A percentile compares a stretch with the other conserved stretches of the same genome.
phyloP scores from a whole-genome alignment of 306 rosid species.

The Trifolium pratense region DNA sequence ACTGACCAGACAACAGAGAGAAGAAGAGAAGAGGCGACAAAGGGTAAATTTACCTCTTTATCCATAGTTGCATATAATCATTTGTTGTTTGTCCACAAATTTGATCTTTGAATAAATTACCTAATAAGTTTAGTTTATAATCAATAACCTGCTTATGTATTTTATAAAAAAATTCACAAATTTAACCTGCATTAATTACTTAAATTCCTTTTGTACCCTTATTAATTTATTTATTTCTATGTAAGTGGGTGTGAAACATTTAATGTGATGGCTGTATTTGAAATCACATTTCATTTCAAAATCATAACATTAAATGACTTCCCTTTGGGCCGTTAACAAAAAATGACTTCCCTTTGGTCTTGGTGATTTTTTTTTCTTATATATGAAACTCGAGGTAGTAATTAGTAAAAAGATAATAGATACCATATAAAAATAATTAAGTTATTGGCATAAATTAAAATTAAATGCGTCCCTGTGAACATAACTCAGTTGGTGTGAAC shows the following conservation, averaged over 20 bases:
- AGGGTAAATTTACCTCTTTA: constrained; percentile 58
- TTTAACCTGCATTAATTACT: too few relatives aligned
- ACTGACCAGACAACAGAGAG: constrained; percentile 80
- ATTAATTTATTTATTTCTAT: background rate
- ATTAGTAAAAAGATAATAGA: background rate
- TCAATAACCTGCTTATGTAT: background rate
- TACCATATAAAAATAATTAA: background rate
- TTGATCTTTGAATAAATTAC: constrained; percentile 29
- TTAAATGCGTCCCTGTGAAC: too few relatives aligned
- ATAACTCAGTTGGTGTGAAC: too few relatives aligned
- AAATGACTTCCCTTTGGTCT: background rate
- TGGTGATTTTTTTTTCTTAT: background rate
- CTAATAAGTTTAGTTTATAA: background rate
- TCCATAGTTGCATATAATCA: background rate
- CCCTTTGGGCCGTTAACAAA: too few relatives aligned
- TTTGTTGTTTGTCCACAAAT: constrained; percentile 17
- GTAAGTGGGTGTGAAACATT: background rate
- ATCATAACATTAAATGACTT: background rate
- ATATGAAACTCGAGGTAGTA: too few relatives aligned
- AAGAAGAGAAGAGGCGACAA: constrained; percentile 78
- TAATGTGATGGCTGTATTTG: background rate
- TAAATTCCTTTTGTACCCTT: background rate
- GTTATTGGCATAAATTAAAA: too few relatives aligned
- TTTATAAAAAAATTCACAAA: too few relatives aligned
- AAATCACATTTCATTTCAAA: background rate